These are phyloP conservation scores for Graphiopsis chlorocephala DNA, from an alignment of 2,329 filamentous ascomycete species.

Conservation along the genomic window DNA sequence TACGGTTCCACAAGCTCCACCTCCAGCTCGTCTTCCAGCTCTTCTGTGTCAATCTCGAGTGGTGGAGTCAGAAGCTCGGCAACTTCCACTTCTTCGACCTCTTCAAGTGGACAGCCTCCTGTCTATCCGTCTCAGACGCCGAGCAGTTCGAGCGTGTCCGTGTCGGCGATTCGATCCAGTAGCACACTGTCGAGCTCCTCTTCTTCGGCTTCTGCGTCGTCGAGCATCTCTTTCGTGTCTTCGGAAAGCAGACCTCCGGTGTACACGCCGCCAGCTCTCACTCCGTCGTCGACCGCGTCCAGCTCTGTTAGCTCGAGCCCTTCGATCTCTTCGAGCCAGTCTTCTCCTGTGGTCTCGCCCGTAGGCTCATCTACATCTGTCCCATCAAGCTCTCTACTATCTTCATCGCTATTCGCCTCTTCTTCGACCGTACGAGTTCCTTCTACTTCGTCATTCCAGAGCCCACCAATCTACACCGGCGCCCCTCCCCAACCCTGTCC, in stretches of 20 bases:
- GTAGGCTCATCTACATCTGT: neutral
- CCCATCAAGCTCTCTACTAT: neutral
- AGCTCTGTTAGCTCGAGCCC: conserved; percentile 7
- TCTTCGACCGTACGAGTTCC: neutral
- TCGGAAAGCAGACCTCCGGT: neutral
- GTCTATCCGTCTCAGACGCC: neutral
- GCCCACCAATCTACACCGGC: conserved; percentile 7
- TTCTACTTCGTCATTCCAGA: conserved; percentile 4
- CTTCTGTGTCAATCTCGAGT: conserved; percentile 2
- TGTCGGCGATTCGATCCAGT: neutral
- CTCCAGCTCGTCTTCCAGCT: neutral
- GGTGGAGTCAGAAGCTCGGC: neutral
- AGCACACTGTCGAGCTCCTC: conserved; percentile 4
- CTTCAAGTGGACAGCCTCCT: neutral
- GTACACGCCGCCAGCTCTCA: neutral
- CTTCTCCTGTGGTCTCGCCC: neutral
- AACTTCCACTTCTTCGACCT: conserved; percentile 16
- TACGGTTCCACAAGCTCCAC: neutral
- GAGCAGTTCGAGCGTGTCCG: neutral
- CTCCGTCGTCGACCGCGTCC: neutral
- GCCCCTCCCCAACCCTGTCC: conserved; percentile 15
- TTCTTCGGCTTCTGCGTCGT: neutral
- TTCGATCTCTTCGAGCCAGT: neutral
- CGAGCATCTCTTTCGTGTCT: conserved; percentile 9
- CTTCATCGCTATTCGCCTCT: neutral